These are phyloP conservation scores for Penicillium freii DNA, from an alignment of 2,329 filamentous ascomycete species.

Conservation along the genomic window DNA sequence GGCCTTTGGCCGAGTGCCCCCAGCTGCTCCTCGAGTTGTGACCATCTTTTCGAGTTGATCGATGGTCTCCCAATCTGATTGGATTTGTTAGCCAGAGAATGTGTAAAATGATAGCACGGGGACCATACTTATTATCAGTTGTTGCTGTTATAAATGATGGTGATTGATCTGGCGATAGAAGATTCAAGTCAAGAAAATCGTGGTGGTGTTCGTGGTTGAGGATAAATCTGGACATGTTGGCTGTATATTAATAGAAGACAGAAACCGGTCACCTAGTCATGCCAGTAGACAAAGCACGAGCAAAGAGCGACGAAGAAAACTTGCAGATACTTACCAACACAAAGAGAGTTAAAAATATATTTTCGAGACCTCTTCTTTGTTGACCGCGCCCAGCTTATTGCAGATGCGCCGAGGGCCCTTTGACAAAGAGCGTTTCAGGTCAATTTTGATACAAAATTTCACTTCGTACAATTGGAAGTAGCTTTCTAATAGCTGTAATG, in stretches of 20 bases:
- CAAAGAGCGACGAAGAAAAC: not conserved
- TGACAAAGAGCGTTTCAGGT: not conserved
- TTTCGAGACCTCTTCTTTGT: not conserved
- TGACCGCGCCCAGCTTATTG: not conserved
- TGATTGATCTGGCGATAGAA: not conserved
- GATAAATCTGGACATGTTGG: not conserved
- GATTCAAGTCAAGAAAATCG: not conserved
- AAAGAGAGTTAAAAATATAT: conserved; percentile 2
- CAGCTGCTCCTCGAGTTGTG: not conserved
- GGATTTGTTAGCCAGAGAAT: not conserved
- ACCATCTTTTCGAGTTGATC: not conserved
- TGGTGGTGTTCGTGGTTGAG: not conserved
- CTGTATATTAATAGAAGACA: not conserved
- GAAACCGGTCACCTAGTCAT: not conserved
- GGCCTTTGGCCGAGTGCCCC: not conserved
- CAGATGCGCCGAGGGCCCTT: not conserved
- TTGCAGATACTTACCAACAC: not conserved
- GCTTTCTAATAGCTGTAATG: not conserved
- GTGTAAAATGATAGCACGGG: not conserved
- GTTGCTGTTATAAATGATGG: not conserved
- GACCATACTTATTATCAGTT: not conserved
- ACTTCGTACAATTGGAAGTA: not conserved
- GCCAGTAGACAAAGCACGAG: not conserved
- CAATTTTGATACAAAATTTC: not conserved
- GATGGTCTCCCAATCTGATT: not conserved